Conservation (phyloP, 1,139 yeast genomes). For the Diutina sp. region DNA sequence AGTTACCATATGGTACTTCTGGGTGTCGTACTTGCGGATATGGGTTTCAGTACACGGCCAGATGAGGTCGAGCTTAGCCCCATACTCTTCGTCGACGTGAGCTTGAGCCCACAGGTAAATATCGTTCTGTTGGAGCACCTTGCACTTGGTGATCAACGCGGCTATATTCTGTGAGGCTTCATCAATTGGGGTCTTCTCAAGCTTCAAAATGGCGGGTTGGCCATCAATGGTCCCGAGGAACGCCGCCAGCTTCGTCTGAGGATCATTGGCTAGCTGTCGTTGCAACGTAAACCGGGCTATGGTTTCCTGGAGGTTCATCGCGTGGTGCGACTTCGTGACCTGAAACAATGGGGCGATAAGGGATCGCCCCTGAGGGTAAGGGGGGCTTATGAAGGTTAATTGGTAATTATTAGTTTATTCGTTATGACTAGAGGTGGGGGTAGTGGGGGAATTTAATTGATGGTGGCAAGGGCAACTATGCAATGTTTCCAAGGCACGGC, state of each 20-base stretch:
- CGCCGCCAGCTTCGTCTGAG: constrained; percentile 51
- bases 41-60: constrained; percentile 89
- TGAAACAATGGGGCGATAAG: not conserved
- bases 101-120: constrained; percentile 74
- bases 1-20: constrained; percentile 41
- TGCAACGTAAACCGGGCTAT: not conserved
- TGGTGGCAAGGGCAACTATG: no score
- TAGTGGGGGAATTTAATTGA: no score
- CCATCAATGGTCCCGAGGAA: constrained; percentile 53
- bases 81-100: constrained; percentile 33
- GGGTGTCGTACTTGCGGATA: constrained; percentile 57
- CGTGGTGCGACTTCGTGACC: not conserved
- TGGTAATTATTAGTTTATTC: no score
- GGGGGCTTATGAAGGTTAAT: no score
- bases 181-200: constrained; percentile 53
- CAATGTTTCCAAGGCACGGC: no score
- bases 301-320: not conserved
- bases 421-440: no score
- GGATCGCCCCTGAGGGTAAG: not conserved
- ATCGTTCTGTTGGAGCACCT: constrained; percentile 56
- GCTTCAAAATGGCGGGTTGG: constrained; percentile 52
- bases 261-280: constrained; percentile 36
- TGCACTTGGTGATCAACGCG: constrained; percentile 19
- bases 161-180: constrained; percentile 10
- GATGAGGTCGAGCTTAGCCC: constrained; percentile 63